These are phyloP conservation scores for Puccinia coronata DNA, from an alignment of 1,284 basidiomycete genomes.

Conservation along the genomic window DNA sequence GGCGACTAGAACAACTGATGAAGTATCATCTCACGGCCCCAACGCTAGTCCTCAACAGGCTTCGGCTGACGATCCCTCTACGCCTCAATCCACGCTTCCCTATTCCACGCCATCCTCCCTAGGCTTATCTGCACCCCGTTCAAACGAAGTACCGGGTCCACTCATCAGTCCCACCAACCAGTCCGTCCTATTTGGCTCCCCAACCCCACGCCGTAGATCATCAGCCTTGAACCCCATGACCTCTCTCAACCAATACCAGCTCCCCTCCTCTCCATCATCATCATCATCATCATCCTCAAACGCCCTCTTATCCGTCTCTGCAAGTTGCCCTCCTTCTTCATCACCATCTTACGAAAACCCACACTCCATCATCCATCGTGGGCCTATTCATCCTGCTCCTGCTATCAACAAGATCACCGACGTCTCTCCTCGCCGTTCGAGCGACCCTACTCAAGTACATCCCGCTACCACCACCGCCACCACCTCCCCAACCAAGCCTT, in stretches of 20 bases:
- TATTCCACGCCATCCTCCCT: not conserved
- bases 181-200: constrained; percentile 32
- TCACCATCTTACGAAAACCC: constrained; percentile 15
- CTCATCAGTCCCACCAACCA: constrained; percentile 30
- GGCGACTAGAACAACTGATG: not conserved
- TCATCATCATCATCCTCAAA: constrained; percentile 26
- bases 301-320: not conserved
- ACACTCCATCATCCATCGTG: not conserved
- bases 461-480: constrained; percentile 6
- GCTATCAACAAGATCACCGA: not conserved
- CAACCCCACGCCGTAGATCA: constrained; percentile 39
- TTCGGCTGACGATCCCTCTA: constrained; percentile 1
- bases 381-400: not conserved
- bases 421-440: constrained; percentile 7
- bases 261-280: constrained; percentile 21
- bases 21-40: not conserved
- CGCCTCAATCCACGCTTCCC: constrained; percentile 3
- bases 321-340: constrained; percentile 21
- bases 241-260: constrained; percentile 27
- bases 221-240: constrained; percentile 36
- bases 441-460: constrained; percentile 25
- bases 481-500: constrained; percentile 20
- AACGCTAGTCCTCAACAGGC: not conserved
- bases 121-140: constrained; percentile 6
- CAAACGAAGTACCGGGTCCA: constrained; percentile 13